Percentiles rank a stretch among this genome's conserved stretches.
phyloP scores from a whole-genome alignment of 306 rosid genomes.

The Phaseolus lunatus region DNA sequence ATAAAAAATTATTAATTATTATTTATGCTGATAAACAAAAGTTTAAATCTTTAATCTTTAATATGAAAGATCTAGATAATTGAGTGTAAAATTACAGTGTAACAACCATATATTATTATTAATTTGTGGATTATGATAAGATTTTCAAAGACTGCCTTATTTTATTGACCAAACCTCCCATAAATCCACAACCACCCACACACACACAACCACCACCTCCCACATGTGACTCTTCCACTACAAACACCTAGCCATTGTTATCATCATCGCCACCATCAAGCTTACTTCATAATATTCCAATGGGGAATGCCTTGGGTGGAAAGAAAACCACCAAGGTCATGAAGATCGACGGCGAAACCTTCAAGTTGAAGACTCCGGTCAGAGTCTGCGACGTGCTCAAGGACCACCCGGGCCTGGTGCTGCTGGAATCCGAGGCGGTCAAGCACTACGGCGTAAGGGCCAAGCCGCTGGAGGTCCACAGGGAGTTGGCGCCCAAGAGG shows the following conservation, averaged over 20 bases:
- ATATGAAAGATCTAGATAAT: too few relatives aligned
- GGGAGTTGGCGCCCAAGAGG: slow-evolving; percentile 58
- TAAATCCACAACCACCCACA: slow-evolving; percentile 46
- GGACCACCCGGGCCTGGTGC: slow-evolving; percentile 71
- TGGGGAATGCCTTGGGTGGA: slow-evolving; percentile 83
- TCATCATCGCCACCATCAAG: too few relatives aligned
- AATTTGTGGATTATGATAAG: neutral
- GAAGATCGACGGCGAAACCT: slow-evolving; percentile 82
- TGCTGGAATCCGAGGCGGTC: slow-evolving; percentile 80
- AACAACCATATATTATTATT: too few relatives aligned
- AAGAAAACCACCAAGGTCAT: slow-evolving; percentile 77
- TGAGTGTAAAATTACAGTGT: too few relatives aligned
- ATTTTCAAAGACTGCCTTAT: slow-evolving; percentile 62
- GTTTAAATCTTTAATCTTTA: too few relatives aligned
- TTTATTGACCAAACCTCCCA: slow-evolving; percentile 62
- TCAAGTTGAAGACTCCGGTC: slow-evolving; percentile 71
- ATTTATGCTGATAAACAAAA: too few relatives aligned
- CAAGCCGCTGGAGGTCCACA: slow-evolving; percentile 62
- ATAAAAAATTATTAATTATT: too few relatives aligned
- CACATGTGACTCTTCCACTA: neutral
- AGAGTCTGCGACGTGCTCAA: slow-evolving; percentile 62
- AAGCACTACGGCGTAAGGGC: slow-evolving; percentile 86
- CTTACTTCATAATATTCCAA: neutral
- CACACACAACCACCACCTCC: slow-evolving; percentile 43
- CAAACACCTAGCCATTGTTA: too few relatives aligned